Evolutionary conservation across 129 eudicot genomes (phyloP), one percentile per base, ranked within the genome.

Genomic region (Chrysanthemum lavandulifolium): DNA sequence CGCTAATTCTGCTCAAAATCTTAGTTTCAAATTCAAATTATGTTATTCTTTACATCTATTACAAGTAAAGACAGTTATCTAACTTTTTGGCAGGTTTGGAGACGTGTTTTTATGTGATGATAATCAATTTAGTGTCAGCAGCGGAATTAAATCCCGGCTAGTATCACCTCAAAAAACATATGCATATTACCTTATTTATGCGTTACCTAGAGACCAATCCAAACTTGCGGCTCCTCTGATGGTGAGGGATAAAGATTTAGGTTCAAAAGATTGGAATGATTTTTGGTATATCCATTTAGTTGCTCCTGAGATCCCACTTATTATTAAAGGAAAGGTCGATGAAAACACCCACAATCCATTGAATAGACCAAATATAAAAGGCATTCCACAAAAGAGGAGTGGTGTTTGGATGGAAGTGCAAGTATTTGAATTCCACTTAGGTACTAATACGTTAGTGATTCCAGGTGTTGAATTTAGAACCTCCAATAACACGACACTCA

Each of bases 351-450:
- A 64, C 50, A 33, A 36, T 21, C 68, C 68, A 31, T n/a, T 1
- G 23, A 33, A 64, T 7, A 33, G 50, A 36, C 23, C 51, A 11
- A 64, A 64, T 29, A 36, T 33, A 16, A 3, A 64, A 64, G 68
- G 68, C 18, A 10, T 64, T 64, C 68, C 68, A 36, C 51, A 3
- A n/a, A 3, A 29, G 1, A 14, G 68, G 21, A n/a, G 19, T 15
- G 68, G 36, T 12, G 68, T 52, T 10, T 64, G 68, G 68, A 64
- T 64, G 68, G 68, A 64, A 36, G 68, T 64, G 12, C 68, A 64
- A 64, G 68, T 64, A 33, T 64, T 3, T 7, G 51, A 64, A 33
- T 33, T 33, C 36, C 51, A n/a, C 15, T 14, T 48, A 7, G 51
- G 3, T 64, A 33, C 16, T 33, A 8, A 7, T 4, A 63, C 11